Percentiles rank a stretch among this genome's conserved stretches.
Evolutionary conservation across 495 filamentous ascomycete species (phyloP).

Genomic region (Geoglossum glabrum): DNA sequence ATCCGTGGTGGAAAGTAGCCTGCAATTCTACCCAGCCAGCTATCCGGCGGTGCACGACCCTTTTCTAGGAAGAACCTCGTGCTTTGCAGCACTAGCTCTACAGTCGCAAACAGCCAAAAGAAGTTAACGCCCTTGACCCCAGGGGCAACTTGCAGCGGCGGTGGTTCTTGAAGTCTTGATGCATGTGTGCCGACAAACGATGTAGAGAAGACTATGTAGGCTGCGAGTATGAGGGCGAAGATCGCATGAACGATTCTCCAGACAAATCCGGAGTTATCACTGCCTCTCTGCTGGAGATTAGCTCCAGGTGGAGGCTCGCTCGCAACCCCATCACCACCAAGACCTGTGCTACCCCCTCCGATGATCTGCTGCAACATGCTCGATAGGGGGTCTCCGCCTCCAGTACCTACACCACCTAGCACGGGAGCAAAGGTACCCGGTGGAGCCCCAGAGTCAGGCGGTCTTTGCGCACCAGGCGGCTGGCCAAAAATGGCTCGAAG

Average conservation of each 20-base stretch:
- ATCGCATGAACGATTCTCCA: slow-evolving; percentile 64
- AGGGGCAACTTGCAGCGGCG: slow-evolving; percentile 8
- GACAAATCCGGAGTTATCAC: slow-evolving; percentile 29
- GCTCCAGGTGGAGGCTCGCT: slow-evolving; percentile 18
- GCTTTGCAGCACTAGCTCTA: slow-evolving; percentile 49
- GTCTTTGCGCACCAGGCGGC: neutral
- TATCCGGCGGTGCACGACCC: neutral
- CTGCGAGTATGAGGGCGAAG: slow-evolving; percentile 46
- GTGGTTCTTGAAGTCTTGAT: slow-evolving; percentile 17
- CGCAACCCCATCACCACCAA: slow-evolving; percentile 22
- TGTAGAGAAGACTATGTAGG: slow-evolving; percentile 47
- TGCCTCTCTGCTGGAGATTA: slow-evolving; percentile 16
- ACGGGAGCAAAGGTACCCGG: slow-evolving; percentile 16
- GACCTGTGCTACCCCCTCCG: slow-evolving; percentile 22
- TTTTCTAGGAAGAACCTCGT: slow-evolving; percentile 5
- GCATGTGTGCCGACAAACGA: slow-evolving; percentile 39
- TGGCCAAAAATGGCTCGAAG: neutral
- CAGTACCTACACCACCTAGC: slow-evolving; percentile 10
- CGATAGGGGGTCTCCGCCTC: slow-evolving; percentile 35
- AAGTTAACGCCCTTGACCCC: slow-evolving; percentile 20
- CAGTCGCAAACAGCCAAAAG: slow-evolving; percentile 68
- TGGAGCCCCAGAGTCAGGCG: slow-evolving; percentile 8
- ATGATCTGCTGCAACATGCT: slow-evolving; percentile 41
- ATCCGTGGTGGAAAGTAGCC: slow-evolving; percentile 1
- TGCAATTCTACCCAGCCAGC: neutral